A percentile compares a stretch with the other conserved stretches of the same genome.
phyloP scores from a whole-genome alignment of 2,329 filamentous ascomycete species.

The Chaetoscypha palmicola region DNA sequence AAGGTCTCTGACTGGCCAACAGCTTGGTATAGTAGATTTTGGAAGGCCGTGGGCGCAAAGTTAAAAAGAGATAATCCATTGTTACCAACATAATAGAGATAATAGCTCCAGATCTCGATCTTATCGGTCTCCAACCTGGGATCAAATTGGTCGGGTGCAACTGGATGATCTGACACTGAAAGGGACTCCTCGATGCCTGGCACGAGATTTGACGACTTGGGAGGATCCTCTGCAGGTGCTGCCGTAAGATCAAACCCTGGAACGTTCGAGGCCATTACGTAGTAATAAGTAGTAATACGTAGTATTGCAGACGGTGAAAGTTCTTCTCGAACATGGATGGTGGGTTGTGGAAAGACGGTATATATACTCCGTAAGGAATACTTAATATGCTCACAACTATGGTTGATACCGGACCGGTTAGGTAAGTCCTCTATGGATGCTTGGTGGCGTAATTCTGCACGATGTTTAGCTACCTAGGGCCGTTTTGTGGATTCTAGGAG shows the following conservation, averaged over 20 bases:
- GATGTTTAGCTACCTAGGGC: too few relatives aligned
- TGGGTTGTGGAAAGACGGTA: too few relatives aligned
- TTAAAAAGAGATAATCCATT: conserved; percentile 49
- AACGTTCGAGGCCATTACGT: conserved; percentile 17
- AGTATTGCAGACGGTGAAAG: too few relatives aligned
- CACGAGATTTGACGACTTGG: not conserved
- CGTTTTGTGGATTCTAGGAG: too few relatives aligned
- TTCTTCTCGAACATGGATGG: too few relatives aligned
- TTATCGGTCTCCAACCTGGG: conserved; percentile 43
- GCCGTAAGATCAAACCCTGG: conserved; percentile 12
- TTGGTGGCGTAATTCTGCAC: too few relatives aligned
- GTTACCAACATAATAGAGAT: conserved; percentile 58
- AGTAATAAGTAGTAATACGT: too few relatives aligned
- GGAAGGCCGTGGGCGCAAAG: conserved; percentile 57
- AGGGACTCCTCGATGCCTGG: conserved; percentile 17
- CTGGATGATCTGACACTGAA: conserved; percentile 35
- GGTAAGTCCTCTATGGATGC: too few relatives aligned
- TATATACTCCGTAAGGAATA: too few relatives aligned
- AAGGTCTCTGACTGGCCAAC: conserved; percentile 47
- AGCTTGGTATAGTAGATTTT: conserved; percentile 56
- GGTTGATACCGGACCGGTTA: too few relatives aligned
- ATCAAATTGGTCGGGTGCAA: conserved; percentile 49
- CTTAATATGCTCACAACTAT: too few relatives aligned
- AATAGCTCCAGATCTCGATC: conserved; percentile 51
- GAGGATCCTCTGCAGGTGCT: conserved; percentile 15